phyloP scores from a whole-genome alignment of 2,329 filamentous ascomycete genomes.

The Penicillium rolfsii region DNA sequence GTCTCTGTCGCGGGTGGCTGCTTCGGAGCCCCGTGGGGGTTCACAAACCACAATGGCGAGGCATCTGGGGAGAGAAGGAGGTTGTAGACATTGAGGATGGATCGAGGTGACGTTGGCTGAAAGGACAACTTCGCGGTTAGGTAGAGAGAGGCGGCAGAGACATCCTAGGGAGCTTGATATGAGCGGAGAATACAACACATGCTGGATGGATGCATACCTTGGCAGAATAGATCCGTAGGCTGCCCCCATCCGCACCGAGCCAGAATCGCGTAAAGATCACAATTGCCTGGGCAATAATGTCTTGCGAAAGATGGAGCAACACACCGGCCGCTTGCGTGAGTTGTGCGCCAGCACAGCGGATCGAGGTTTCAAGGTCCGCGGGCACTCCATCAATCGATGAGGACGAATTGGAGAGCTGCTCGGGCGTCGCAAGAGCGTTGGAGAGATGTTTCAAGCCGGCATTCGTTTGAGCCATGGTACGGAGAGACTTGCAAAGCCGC shows the following conservation, averaged over 20 bases:
- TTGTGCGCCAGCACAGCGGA: constrained; percentile 49
- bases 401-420: constrained; percentile 50
- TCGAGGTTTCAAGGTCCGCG: constrained; percentile 47
- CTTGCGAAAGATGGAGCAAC: constrained; percentile 81
- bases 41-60: constrained; percentile 56
- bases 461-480: constrained; percentile 32
- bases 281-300: constrained; percentile 81
- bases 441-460: constrained; percentile 43
- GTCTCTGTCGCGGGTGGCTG: constrained; percentile 51
- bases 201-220: constrained; percentile 38
- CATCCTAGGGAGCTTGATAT: constrained; percentile 58
- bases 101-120: constrained; percentile 73
- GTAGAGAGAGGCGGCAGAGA: constrained; percentile 80
- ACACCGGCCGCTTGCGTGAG: constrained; percentile 59
- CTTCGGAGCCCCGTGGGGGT: constrained; percentile 32
- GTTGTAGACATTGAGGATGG: constrained; percentile 80
- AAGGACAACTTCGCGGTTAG: constrained; percentile 81
- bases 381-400: constrained; percentile 50
- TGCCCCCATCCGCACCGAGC: constrained; percentile 57
- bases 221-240: constrained; percentile 46
- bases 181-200: neutral
- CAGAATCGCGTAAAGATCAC: constrained; percentile 82
- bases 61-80: constrained; percentile 69
- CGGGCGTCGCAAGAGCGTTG: constrained; percentile 51
- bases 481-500: constrained; percentile 17